These are phyloP conservation scores for Mycena galopus DNA, from an alignment of 768 basidiomycete genomes.

Conservation along the genomic window DNA sequence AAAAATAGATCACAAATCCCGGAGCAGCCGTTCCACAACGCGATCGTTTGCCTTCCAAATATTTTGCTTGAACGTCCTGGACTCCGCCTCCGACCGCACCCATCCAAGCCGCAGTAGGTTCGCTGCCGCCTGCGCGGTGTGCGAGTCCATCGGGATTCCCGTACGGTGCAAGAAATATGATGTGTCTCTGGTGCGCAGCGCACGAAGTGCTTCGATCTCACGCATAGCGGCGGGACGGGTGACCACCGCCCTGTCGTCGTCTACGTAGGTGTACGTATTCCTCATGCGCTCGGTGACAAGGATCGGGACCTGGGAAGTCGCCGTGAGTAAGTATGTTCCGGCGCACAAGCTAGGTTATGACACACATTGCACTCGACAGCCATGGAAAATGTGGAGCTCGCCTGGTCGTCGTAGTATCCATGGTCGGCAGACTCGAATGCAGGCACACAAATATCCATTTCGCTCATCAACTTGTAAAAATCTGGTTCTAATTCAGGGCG, in stretches of 20 bases:
- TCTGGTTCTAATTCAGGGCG: slow-evolving; percentile 31
- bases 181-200: slow-evolving; percentile 49
- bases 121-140: slow-evolving; percentile 39
- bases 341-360: background rate
- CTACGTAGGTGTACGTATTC: slow-evolving; percentile 53
- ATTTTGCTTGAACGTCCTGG: slow-evolving; percentile 44
- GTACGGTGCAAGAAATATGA: slow-evolving; percentile 39
- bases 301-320: slow-evolving; percentile 50
- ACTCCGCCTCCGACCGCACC: slow-evolving; percentile 42
- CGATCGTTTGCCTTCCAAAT: slow-evolving; percentile 49
- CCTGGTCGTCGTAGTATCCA: slow-evolving; percentile 52
- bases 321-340: background rate
- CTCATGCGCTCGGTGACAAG: slow-evolving; percentile 56
- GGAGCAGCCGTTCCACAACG: slow-evolving; percentile 47
- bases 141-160: slow-evolving; percentile 32
- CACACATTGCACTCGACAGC: slow-evolving; percentile 54
- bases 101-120: slow-evolving; percentile 49
- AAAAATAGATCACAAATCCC: slow-evolving; percentile 40
- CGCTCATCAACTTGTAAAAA: slow-evolving; percentile 52
- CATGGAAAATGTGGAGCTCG: slow-evolving; percentile 57
- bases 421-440: slow-evolving; percentile 51
- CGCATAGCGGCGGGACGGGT: slow-evolving; percentile 56
- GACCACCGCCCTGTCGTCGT: slow-evolving; percentile 51
- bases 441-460: slow-evolving; percentile 56
- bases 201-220: slow-evolving; percentile 53